Evolutionary conservation across 768 basidiomycete genomes (phyloP).

Genomic region (Suillus bovinus): DNA sequence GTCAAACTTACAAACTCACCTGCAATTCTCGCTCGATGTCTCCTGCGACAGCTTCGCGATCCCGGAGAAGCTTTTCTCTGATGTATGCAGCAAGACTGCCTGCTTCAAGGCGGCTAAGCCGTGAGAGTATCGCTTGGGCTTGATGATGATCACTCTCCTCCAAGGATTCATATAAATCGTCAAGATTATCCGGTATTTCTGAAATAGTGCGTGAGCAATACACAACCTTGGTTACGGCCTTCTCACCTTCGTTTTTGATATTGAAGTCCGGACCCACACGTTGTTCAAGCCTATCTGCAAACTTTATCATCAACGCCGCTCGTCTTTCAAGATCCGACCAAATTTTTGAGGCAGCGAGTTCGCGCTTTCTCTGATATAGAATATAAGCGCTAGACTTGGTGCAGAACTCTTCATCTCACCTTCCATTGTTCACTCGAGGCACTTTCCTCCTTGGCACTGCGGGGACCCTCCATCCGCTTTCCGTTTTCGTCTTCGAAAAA

Average conservation of each 20-base stretch:
- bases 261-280: slow-evolving; percentile 50
- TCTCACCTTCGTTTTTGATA: slow-evolving; percentile 42
- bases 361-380: slow-evolving; percentile 51
- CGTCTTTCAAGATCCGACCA: slow-evolving; percentile 58
- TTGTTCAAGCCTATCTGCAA: slow-evolving; percentile 64
- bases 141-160: slow-evolving; percentile 49
- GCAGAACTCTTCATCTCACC: slow-evolving; percentile 41
- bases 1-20: slow-evolving; percentile 51
- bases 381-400: slow-evolving; percentile 5
- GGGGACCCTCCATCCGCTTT: slow-evolving; percentile 54
- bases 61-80: slow-evolving; percentile 45
- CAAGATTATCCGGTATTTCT: slow-evolving; percentile 45
- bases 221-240: background rate
- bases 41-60: slow-evolving; percentile 49
- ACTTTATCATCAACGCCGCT: slow-evolving; percentile 51
- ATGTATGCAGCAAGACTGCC: slow-evolving; percentile 64
- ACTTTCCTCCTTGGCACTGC: slow-evolving; percentile 70
- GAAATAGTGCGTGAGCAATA: background rate
- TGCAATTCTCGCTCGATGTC: slow-evolving; percentile 75
- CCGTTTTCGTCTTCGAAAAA: slow-evolving; percentile 53
- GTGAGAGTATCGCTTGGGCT: slow-evolving; percentile 42
- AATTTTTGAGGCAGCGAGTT: slow-evolving; percentile 58
- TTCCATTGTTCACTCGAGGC: slow-evolving; percentile 65
- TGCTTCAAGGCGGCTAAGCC: slow-evolving; percentile 47
- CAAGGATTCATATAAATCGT: slow-evolving; percentile 61